These are phyloP conservation scores for Russula emetica DNA, from an alignment of 768 basidiomycete species.

Conservation along the genomic window DNA sequence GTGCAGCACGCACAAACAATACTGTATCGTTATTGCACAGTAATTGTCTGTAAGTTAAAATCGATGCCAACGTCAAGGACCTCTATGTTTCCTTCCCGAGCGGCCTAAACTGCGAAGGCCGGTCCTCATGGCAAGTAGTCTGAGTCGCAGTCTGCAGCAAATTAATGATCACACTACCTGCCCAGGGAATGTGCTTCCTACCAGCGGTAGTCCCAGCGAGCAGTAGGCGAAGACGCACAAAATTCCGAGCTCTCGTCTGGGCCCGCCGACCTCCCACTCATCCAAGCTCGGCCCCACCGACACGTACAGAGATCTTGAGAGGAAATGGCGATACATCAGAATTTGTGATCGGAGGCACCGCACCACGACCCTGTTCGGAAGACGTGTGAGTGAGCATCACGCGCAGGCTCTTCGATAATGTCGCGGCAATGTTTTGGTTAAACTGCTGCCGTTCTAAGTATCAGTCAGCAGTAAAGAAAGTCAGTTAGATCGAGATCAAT, in stretches of 20 bases:
- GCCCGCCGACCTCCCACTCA: conserved; percentile 20
- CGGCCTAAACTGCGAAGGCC: not conserved
- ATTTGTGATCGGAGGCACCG: conserved; percentile 77
- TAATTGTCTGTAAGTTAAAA: not conserved
- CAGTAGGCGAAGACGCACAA: not conserved
- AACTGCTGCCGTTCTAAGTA: conserved; percentile 47
- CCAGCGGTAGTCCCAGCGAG: not conserved
- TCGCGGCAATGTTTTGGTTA: conserved; percentile 52
- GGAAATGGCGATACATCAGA: conserved; percentile 74
- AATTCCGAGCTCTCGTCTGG: too few relatives aligned
- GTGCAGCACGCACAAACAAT: too few relatives aligned
- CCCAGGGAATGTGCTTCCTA: not conserved
- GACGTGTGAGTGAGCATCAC: conserved; percentile 75
- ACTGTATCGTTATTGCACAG: too few relatives aligned
- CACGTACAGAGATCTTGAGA: conserved; percentile 59
- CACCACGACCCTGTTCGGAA: conserved; percentile 68
- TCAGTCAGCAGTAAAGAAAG: not conserved
- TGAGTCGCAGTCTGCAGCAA: not conserved
- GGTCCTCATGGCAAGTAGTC: not conserved
- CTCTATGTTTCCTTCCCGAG: not conserved
- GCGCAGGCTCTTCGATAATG: conserved; percentile 61
- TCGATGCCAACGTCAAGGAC: not conserved
- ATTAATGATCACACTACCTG: not conserved
- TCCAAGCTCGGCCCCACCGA: conserved; percentile 62
- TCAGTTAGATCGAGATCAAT: not conserved